A percentile compares a stretch with the other conserved stretches of the same genome.
phyloP scores from a whole-genome alignment of 768 basidiomycete species.

The Leccinellum luteum region DNA sequence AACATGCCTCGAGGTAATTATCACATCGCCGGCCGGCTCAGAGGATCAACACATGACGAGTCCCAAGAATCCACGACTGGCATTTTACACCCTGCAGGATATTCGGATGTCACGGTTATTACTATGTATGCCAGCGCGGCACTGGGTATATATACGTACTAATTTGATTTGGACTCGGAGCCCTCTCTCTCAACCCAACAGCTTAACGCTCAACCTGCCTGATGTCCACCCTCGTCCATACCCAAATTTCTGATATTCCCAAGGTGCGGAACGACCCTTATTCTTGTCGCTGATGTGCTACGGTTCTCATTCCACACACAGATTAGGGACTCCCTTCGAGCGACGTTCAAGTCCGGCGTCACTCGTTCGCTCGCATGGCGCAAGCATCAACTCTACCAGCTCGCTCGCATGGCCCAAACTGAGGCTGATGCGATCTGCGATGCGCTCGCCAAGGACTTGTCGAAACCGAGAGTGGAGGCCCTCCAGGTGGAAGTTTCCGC shows the following conservation, averaged over 20 bases:
- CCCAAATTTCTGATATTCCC: constrained; percentile 20
- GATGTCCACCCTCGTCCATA: constrained; percentile 18
- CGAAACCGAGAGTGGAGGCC: constrained; percentile 39
- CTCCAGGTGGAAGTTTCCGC: constrained; percentile 44
- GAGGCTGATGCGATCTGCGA: constrained; percentile 52
- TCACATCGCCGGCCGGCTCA: background rate
- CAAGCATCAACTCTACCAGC: constrained; percentile 59
- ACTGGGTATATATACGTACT: background rate
- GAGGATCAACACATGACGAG: no score
- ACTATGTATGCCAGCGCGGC: background rate
- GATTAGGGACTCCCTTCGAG: constrained; percentile 38
- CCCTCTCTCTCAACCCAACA: background rate
- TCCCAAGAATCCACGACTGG: background rate
- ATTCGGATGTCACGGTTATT: background rate
- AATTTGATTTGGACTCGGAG: background rate
- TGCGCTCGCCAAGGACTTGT: constrained; percentile 45
- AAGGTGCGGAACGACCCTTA: constrained; percentile 12
- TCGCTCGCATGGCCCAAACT: constrained; percentile 62
- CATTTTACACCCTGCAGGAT: background rate
- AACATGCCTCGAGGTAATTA: background rate
- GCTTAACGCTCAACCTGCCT: background rate
- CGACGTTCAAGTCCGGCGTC: constrained; percentile 49
- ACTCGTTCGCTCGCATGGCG: constrained; percentile 59
- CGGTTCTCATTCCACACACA: constrained; percentile 4
- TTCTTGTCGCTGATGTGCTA: background rate